A percentile compares a stretch with the other conserved stretches of the same genome.
phyloP scores from a whole-genome alignment of 2,329 filamentous ascomycete genomes.

The Colletotrichum sp. region DNA sequence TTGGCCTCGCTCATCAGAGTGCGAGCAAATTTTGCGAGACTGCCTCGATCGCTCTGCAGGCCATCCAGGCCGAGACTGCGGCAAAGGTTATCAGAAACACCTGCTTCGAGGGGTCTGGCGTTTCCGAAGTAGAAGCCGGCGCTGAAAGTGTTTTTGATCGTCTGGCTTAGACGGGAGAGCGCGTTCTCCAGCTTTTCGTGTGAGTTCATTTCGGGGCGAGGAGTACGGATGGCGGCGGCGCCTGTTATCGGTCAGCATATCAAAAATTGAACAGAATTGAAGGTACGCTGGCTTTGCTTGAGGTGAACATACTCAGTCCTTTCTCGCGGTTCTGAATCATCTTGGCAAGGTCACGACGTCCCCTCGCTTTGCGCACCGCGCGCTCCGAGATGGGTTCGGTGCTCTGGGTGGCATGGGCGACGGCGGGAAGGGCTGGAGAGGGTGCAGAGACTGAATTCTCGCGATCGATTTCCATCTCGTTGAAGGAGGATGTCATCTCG shows the following conservation, averaged over 20 bases:
- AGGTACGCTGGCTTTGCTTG: background rate
- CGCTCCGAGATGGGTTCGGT: background rate
- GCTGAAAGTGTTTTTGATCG: background rate
- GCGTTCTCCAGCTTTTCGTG: background rate
- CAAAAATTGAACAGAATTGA: rapidly evolving
- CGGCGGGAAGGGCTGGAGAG: background rate
- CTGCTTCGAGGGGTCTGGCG: background rate
- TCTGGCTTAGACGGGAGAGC: background rate
- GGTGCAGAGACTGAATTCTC: background rate
- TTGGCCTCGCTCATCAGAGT: background rate
- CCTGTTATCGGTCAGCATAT: background rate
- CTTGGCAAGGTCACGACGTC: background rate
- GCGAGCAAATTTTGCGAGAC: background rate
- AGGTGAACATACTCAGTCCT: background rate
- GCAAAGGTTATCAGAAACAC: background rate
- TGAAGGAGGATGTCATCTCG: background rate
- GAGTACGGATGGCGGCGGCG: background rate
- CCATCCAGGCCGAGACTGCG: background rate
- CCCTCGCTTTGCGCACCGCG: background rate
- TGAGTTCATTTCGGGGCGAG: background rate
- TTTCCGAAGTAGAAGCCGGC: background rate
- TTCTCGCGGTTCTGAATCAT: background rate
- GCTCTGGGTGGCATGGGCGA: background rate
- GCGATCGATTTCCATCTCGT: background rate
- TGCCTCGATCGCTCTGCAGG: rapidly evolving